These are phyloP conservation scores for Trametes maxima DNA, from an alignment of 768 basidiomycete species.

Conservation along the genomic window DNA sequence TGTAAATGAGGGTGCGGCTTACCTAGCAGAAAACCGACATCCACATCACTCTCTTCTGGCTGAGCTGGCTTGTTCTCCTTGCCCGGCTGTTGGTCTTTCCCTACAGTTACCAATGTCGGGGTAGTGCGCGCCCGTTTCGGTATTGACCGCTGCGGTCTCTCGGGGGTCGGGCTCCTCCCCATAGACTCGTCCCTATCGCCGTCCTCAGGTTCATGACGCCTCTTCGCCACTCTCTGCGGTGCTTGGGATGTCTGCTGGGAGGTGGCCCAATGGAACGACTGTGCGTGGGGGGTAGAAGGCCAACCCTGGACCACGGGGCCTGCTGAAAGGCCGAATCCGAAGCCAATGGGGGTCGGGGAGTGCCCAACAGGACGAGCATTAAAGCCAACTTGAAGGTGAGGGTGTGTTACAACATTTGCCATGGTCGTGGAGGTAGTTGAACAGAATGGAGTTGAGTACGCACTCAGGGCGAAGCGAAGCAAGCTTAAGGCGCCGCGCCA, in stretches of 20 bases:
- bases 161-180: conserved; percentile 86
- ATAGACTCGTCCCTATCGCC: conserved; percentile 69
- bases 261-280: conserved; percentile 38
- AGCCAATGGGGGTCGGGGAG: conserved; percentile 66
- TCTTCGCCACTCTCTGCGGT: conserved; percentile 52
- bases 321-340: conserved; percentile 66
- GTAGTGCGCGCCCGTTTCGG: conserved; percentile 66
- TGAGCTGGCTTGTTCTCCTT: conserved; percentile 52
- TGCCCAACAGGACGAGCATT: conserved; percentile 59
- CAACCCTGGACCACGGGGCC: conserved; percentile 51
- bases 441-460: conserved; percentile 18
- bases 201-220: conserved; percentile 72
- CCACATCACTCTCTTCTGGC: conserved; percentile 63
- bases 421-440: conserved; percentile 43
- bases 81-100: conserved; percentile 40
- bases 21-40: conserved; percentile 83
- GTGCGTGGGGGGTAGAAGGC: conserved; percentile 45
- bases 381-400: conserved; percentile 64
- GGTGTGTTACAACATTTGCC: conserved; percentile 63
- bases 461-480: conserved; percentile 12
- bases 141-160: conserved; percentile 67
- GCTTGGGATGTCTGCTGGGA: conserved; percentile 56
- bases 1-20: conserved; percentile 31
- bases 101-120: conserved; percentile 33
- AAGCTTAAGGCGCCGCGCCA: conserved; percentile 16